Evolutionary conservation across 2,329 filamentous ascomycete species (phyloP).

Genomic region (Fusarium verticillioides): DNA sequence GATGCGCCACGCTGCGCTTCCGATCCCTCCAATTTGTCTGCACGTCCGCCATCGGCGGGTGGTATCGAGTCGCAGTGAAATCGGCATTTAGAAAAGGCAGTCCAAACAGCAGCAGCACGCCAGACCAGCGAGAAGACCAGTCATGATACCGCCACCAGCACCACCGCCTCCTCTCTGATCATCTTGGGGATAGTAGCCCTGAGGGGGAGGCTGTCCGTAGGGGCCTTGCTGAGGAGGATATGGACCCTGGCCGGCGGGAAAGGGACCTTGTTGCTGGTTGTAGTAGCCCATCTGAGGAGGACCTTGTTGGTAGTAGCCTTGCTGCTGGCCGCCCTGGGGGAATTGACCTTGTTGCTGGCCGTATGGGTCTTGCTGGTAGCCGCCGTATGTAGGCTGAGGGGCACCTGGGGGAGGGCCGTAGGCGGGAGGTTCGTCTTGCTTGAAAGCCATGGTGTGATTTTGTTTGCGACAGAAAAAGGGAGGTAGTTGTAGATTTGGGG

Average conservation of each 20-base stretch:
- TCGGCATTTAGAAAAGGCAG: constrained; percentile 59
- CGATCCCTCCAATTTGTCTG: neutral
- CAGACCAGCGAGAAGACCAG: constrained; percentile 60
- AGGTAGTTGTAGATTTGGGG: neutral
- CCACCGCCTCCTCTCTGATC: constrained; percentile 46
- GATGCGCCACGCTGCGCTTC: constrained; percentile 29
- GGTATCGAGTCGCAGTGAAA: constrained; percentile 16
- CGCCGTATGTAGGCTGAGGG: constrained; percentile 58
- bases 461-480: constrained; percentile 7
- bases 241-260: constrained; percentile 49
- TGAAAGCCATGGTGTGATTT: constrained; percentile 46
- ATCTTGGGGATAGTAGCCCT: constrained; percentile 52
- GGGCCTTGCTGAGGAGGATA: constrained; percentile 52
- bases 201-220: constrained; percentile 51
- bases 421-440: constrained; percentile 62
- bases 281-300: constrained; percentile 48
- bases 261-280: constrained; percentile 48
- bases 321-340: constrained; percentile 40
- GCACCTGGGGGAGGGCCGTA: constrained; percentile 55
- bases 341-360: constrained; percentile 33
- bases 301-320: constrained; percentile 45
- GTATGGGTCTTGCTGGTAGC: constrained; percentile 51
- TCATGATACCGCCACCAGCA: constrained; percentile 50
- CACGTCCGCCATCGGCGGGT: neutral
- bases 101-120: constrained; percentile 71